phyloP scores from a whole-genome alignment of 306 rosid species.

The cucumber (Cucumis sativus) region Cucumber_9930_V3 NC_026657.2:31237001-31237500 shows the following conservation, averaged over 20 bases:
- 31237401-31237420: slow-evolving; percentile 70
- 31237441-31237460: slow-evolving; percentile 92
- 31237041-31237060: slow-evolving; percentile 25
- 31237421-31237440: slow-evolving; percentile 50
- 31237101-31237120: slow-evolving; percentile 69
- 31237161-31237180: slow-evolving; percentile 73
- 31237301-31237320: slow-evolving; percentile 62
- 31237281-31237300: slow-evolving; percentile 64
- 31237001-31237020: slow-evolving; percentile 15
- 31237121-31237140: slow-evolving; percentile 66
- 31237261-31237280: slow-evolving; percentile 74
- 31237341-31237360: slow-evolving; percentile 95
- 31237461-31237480: slow-evolving; percentile 75
- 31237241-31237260: slow-evolving; percentile 93
- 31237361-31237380: slow-evolving; percentile 73
- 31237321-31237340: slow-evolving; percentile 90
- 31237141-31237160: slow-evolving; percentile 74
- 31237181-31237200: slow-evolving; percentile 69
- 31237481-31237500: slow-evolving; percentile 58
- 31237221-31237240: slow-evolving; percentile 61
- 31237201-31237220: slow-evolving; percentile 52
- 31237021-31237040: slow-evolving; percentile 19
- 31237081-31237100: slow-evolving; percentile 43
- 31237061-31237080: slow-evolving; percentile 49
- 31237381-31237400: slow-evolving; percentile 50